Evolutionary conservation across 805 yeast genomes (phyloP).

Genomic region (Metschnikowia drakensbergensis): DNA sequence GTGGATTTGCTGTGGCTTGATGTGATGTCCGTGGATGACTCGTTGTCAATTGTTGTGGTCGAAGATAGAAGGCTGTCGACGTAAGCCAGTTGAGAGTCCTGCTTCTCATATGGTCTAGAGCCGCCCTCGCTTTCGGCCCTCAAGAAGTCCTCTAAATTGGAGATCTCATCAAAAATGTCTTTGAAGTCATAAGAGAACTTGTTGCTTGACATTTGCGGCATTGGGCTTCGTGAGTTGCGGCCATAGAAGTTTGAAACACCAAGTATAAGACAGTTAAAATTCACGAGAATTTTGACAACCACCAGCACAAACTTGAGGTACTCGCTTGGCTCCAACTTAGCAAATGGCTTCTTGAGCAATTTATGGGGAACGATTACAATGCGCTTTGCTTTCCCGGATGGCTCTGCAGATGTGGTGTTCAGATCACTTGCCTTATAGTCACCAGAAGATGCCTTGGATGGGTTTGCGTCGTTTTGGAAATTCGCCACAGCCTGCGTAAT

Average conservation of each 20-base stretch:
- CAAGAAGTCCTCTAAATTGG: not conserved
- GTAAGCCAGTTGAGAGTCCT: not conserved
- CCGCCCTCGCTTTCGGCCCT: not conserved
- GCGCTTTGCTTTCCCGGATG: conserved; percentile 17
- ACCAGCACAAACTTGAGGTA: conserved; percentile 34
- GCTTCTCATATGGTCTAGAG: not conserved
- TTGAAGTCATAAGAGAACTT: conserved; percentile 18
- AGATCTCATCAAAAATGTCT: conserved; percentile 16
- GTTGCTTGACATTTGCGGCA: not conserved
- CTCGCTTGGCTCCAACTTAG: conserved; percentile 34
- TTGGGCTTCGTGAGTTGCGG: not conserved
- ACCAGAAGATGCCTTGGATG: not conserved
- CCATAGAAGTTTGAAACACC: not conserved
- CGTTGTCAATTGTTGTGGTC: not conserved
- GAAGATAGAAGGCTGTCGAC: not conserved
- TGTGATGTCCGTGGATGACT: not conserved
- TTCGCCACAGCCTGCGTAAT: not conserved
- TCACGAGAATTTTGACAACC: conserved; percentile 35
- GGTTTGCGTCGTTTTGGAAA: not conserved
- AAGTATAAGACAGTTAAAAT: conserved; percentile 26
- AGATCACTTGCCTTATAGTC: not conserved
- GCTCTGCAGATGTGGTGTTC: not conserved
- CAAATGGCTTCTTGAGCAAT: conserved; percentile 39
- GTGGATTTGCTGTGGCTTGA: not conserved
- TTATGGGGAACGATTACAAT: conserved; percentile 39